phyloP scores from a whole-genome alignment of 768 basidiomycete genomes.

The Lentinus tigrinus region DNA sequence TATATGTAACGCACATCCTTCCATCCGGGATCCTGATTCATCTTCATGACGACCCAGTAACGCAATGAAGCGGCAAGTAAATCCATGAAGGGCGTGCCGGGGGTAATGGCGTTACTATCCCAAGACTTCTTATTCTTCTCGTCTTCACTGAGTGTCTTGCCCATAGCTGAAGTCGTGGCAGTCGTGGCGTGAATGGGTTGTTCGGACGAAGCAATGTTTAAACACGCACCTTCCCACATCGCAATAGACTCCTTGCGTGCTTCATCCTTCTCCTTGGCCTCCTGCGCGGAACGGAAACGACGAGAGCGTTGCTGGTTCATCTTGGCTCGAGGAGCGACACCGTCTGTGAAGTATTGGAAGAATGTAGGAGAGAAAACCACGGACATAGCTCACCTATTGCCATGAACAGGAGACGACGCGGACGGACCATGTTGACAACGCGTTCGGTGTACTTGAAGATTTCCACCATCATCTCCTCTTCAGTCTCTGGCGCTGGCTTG shows the following conservation, averaged over 20 bases:
- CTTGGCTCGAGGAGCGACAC: slow-evolving; percentile 96
- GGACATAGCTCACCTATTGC: slow-evolving; percentile 72
- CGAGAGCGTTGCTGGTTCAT: slow-evolving; percentile 99
- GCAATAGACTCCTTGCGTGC: slow-evolving; percentile 79
- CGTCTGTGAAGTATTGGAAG: slow-evolving; percentile 52
- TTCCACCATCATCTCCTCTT: slow-evolving; percentile 99
- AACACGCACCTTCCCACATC: slow-evolving; percentile 72
- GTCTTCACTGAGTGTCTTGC: slow-evolving; percentile 77
- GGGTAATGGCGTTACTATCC: slow-evolving; percentile 99
- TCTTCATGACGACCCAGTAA: slow-evolving; percentile 95
- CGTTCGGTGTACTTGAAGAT: slow-evolving; percentile 96
- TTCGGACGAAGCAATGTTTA: neutral
- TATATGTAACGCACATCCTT: slow-evolving; percentile 55
- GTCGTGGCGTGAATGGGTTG: neutral
- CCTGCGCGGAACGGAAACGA: slow-evolving; percentile 92
- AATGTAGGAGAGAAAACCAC: neutral
- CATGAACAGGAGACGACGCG: slow-evolving; percentile 95
- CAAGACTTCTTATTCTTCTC: slow-evolving; percentile 84
- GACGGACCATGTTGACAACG: slow-evolving; percentile 95
- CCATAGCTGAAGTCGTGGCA: slow-evolving; percentile 65
- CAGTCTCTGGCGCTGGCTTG: slow-evolving; percentile 96
- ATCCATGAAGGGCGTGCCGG: slow-evolving; percentile 98
- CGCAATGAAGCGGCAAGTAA: slow-evolving; percentile 83
- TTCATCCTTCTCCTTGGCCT: slow-evolving; percentile 92
- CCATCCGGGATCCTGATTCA: slow-evolving; percentile 96